A percentile compares a stretch with the other conserved stretches of the same genome.
phyloP scores from a whole-genome alignment of 2,329 filamentous ascomycete genomes.

The Aspergillus japonicus region DNA sequence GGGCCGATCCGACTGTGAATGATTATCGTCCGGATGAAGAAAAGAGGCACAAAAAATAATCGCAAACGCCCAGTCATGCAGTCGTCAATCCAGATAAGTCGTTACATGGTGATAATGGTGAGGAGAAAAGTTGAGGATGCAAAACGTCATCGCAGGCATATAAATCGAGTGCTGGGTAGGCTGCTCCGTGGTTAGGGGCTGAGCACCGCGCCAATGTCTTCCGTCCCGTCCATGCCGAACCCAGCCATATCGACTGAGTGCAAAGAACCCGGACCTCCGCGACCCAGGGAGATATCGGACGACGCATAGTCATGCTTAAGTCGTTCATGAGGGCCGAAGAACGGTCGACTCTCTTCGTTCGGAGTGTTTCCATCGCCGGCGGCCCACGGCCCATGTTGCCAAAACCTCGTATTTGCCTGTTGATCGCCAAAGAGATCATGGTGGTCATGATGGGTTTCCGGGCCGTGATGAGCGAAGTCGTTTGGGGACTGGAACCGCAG shows the following conservation, averaged over 20 bases:
- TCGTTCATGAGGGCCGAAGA: conserved; percentile 45
- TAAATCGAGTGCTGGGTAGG: conserved; percentile 14
- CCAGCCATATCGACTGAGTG: conserved; percentile 48
- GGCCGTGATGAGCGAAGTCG: conserved; percentile 40
- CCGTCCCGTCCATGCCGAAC: conserved; percentile 41
- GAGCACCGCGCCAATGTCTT: conserved; percentile 37
- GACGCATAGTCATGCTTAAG: conserved; percentile 46
- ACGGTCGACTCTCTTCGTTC: conserved; percentile 43
- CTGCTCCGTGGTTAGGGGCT: conserved; percentile 34
- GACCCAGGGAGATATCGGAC: conserved; percentile 44
- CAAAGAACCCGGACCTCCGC: conserved; percentile 43
- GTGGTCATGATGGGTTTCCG: conserved; percentile 40
- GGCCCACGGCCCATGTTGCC: conserved; percentile 45
- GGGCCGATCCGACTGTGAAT: conserved; percentile 29
- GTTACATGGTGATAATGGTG: conserved; percentile 34
- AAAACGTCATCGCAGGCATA: conserved; percentile 30
- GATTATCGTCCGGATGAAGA: conserved; percentile 6
- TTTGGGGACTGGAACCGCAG: conserved; percentile 44
- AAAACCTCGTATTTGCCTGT: conserved; percentile 46
- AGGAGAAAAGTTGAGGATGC: conserved; percentile 17
- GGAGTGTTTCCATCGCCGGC: conserved; percentile 44
- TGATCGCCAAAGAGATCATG: conserved; percentile 47
- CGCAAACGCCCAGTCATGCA: conserved; percentile 42
- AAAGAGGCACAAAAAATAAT: conserved; percentile 20
- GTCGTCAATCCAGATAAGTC: conserved; percentile 42